Conservation (phyloP, 2,329 filamentous ascomycete genomes). For the Aurifilum marmelostoma region DNA sequence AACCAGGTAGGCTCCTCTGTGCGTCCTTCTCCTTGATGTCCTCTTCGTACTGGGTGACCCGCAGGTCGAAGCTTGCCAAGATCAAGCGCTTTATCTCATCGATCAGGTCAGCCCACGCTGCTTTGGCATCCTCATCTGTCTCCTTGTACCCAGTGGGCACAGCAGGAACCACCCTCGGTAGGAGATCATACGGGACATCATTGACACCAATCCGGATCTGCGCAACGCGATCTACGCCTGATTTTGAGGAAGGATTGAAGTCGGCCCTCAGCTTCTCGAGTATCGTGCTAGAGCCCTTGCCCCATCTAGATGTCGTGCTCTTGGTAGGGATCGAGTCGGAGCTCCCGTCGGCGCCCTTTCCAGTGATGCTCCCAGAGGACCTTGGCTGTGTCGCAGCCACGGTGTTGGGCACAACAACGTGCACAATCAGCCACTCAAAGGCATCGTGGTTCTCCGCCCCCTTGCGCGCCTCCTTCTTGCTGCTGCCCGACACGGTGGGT, state of each 20-base stretch:
- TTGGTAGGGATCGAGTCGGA: conserved; percentile 58
- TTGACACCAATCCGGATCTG: conserved; percentile 81
- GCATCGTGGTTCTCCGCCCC: conserved; percentile 93
- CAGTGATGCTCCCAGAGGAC: conserved; percentile 57
- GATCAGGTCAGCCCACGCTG: conserved; percentile 82
- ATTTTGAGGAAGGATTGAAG: conserved; percentile 78
- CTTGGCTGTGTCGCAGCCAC: conserved; percentile 78
- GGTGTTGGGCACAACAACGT: conserved; percentile 89
- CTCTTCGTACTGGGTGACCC: conserved; percentile 93
- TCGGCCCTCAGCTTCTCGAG: conserved; percentile 89
- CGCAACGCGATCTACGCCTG: conserved; percentile 74
- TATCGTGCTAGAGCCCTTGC: conserved; percentile 77
- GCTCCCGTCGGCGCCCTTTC: conserved; percentile 39
- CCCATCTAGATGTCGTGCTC: conserved; percentile 71
- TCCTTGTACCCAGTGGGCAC: conserved; percentile 69
- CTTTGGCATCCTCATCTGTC: conserved; percentile 75
- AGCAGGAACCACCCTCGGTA: conserved; percentile 65
- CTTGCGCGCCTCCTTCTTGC: conserved; percentile 56
- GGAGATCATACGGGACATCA: conserved; percentile 66
- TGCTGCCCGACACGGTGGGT: conserved; percentile 48
- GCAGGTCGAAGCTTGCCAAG: conserved; percentile 83
- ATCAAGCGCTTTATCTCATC: conserved; percentile 87
- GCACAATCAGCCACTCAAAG: conserved; percentile 92
- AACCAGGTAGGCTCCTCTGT: conserved; percentile 84
- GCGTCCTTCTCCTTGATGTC: conserved; percentile 94